These are phyloP conservation scores for Skeletonema costatum DNA, from an alignment of 108 stramenopile species.

Conservation along the genomic window DNA sequence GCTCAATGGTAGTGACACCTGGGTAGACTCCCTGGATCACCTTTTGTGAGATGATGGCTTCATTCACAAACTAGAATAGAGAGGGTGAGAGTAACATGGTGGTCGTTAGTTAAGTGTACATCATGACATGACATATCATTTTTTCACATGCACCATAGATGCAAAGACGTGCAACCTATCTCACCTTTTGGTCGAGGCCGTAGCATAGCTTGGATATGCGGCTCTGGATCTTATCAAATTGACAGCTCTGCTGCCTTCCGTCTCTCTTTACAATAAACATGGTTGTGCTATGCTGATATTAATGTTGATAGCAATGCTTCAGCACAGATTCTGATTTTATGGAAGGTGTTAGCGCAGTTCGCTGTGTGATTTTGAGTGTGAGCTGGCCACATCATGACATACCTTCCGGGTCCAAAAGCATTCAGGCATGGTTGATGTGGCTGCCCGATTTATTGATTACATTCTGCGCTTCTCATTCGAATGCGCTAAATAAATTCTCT, in stretches of 20 bases:
- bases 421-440: not conserved
- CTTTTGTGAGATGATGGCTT: slow-evolving; percentile 94
- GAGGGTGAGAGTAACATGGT: not conserved
- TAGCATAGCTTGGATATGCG: slow-evolving; percentile 96
- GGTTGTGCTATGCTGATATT: not conserved
- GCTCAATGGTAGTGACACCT: slow-evolving; percentile 95
- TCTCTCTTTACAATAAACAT: slow-evolving; percentile 97
- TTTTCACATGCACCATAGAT: slow-evolving; percentile 3
- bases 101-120: not conserved
- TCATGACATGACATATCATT: not conserved
- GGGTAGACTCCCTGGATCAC: slow-evolving; percentile 99
- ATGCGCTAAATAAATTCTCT: not conserved
- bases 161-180: not conserved
- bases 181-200: slow-evolving; percentile 93
- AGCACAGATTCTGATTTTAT: not conserved
- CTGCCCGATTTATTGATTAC: not conserved
- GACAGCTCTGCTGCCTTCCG: slow-evolving; percentile 90
- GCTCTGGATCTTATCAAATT: slow-evolving; percentile 98
- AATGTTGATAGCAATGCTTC: not conserved
- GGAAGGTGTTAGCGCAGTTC: not conserved
- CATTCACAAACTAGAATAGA: slow-evolving; percentile 82
- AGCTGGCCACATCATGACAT: not conserved
- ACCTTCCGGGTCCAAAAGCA: not conserved
- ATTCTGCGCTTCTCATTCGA: not conserved
- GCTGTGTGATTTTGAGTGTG: not conserved